Percentiles rank a stretch among this genome's conserved stretches.
phyloP scores from a whole-genome alignment of 805 yeast genomes.

The Kuraishia molischiana region DNA sequence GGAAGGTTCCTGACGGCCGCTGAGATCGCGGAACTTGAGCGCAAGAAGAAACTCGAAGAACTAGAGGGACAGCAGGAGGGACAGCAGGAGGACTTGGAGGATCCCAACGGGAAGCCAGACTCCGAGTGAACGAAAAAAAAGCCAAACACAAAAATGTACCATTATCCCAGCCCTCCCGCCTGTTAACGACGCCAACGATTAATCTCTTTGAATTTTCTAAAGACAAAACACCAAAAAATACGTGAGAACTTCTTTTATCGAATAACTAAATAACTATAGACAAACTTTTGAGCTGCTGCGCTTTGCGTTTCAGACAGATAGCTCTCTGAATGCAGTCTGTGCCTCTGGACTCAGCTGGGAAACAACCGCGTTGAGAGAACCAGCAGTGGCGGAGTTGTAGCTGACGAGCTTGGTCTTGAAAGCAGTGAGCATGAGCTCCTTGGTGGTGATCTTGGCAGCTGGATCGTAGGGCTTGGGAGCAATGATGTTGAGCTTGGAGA shows the following conservation, averaged over 20 bases:
- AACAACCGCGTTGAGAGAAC: not conserved
- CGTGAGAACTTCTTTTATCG: no score
- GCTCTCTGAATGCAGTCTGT: not conserved
- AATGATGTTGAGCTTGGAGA: constrained; percentile 62
- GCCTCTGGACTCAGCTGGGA: constrained; percentile 2
- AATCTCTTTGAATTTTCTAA: no score
- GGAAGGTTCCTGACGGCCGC: constrained; percentile 96
- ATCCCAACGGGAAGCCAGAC: no score
- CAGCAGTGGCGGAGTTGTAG: constrained; percentile 1
- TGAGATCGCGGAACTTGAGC: constrained; percentile 63
- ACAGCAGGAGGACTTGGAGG: no score
- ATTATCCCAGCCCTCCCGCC: no score
- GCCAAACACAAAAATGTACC: no score
- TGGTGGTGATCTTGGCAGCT: constrained; percentile 32
- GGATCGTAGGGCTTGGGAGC: constrained; percentile 64
- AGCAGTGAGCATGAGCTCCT: constrained; percentile 22
- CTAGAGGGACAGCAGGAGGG: constrained; percentile 4
- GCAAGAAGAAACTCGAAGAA: constrained; percentile 23
- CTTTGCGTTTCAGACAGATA: not conserved
- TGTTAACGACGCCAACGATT: no score
- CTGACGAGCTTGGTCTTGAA: constrained; percentile 11
- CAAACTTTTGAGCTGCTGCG: no score
- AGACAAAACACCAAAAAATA: no score
- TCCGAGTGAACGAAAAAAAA: no score
- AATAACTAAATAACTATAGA: no score